Evolutionary conservation across 305 asterid genomes (phyloP).

Genomic region (Fraxinus xanthoxyloides): DNA sequence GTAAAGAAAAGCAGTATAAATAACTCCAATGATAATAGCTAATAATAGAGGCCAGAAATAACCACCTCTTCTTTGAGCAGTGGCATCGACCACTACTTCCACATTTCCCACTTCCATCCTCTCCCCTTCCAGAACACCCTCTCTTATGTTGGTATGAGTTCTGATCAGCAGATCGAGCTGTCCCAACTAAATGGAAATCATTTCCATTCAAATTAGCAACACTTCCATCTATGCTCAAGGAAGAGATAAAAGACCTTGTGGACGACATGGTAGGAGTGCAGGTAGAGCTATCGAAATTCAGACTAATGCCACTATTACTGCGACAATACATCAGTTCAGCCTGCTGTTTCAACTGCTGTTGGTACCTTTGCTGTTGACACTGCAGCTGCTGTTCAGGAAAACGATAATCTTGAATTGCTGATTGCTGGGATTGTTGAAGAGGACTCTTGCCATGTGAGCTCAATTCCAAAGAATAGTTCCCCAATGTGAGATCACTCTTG

Average conservation of each 20-base stretch:
- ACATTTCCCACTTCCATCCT: constrained; percentile 72
- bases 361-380: constrained; percentile 31
- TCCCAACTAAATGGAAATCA: constrained; percentile 62
- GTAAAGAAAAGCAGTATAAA: neutral
- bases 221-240: constrained; percentile 80
- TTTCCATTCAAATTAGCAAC: constrained; percentile 69
- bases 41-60: constrained; percentile 13
- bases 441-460: constrained; percentile 30
- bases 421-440: constrained; percentile 23
- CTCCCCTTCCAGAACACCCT: constrained; percentile 74
- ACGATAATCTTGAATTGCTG: constrained; percentile 15
- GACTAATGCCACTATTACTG: constrained; percentile 74
- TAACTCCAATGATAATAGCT: neutral
- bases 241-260: constrained; percentile 75
- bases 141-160: constrained; percentile 58
- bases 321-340: constrained; percentile 55
- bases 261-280: constrained; percentile 91
- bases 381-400: constrained; percentile 37
- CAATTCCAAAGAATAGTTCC: constrained; percentile 36
- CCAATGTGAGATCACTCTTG: constrained; percentile 30
- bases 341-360: constrained; percentile 50
- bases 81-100: constrained; percentile 79
- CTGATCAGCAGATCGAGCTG: constrained; percentile 74
- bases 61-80: constrained; percentile 88
- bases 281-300: constrained; percentile 73